These are phyloP conservation scores for Yarrowia sp. DNA, from an alignment of 805 yeast species.

Conservation along the genomic window DNA sequence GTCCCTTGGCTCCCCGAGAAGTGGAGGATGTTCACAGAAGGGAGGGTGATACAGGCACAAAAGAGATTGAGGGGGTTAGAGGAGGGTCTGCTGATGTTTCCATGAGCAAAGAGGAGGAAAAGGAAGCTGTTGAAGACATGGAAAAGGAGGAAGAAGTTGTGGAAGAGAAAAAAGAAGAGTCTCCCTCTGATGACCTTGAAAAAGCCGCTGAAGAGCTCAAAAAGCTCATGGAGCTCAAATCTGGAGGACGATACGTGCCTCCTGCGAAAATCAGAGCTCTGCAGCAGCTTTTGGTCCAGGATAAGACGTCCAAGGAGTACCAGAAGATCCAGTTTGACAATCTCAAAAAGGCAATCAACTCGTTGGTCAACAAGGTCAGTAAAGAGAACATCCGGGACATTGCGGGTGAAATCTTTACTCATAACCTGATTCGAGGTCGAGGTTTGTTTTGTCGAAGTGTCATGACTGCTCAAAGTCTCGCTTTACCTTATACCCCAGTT, in stretches of 20 bases:
- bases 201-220: constrained; percentile 22
- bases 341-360: constrained; percentile 57
- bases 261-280: constrained; percentile 60
- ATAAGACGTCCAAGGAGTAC: constrained; percentile 51
- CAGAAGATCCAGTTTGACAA: constrained; percentile 67
- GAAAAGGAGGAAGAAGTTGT: background rate
- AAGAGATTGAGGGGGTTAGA: background rate
- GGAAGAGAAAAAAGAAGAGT: background rate
- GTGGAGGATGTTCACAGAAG: constrained; percentile 7
- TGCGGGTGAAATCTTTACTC: constrained; percentile 59
- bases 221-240: constrained; percentile 45
- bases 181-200: background rate
- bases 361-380: constrained; percentile 57
- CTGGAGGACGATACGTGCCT: constrained; percentile 61
- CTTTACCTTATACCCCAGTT: constrained; percentile 55
- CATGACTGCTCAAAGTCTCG: constrained; percentile 60
- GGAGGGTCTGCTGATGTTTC: too few relatives aligned
- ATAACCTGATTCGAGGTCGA: constrained; percentile 66
- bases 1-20: constrained; percentile 4
- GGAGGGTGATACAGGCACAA: background rate
- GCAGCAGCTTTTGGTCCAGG: constrained; percentile 50
- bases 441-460: constrained; percentile 67
- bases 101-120: background rate
- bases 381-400: constrained; percentile 57
- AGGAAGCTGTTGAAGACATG: background rate